phyloP scores from a whole-genome alignment of 1,139 yeast species.

The Debaryomyces fabryi region DNA sequence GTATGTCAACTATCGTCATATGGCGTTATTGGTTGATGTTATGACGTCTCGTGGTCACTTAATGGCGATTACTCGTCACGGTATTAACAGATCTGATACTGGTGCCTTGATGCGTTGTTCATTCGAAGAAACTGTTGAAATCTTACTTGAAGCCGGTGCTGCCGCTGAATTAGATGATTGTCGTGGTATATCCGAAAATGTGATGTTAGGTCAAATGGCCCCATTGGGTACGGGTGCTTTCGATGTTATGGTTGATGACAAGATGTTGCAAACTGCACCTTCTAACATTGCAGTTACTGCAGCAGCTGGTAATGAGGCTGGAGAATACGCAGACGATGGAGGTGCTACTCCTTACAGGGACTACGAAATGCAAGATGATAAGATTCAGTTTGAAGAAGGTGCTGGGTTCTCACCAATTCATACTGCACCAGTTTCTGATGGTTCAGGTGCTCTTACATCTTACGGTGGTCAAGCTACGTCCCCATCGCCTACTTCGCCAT shows the following conservation, averaged over 20 bases:
- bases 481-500: conserved; percentile 60
- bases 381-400: conserved; percentile 75
- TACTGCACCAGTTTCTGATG: conserved; percentile 81
- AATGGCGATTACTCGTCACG: conserved; percentile 99
- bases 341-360: conserved; percentile 94
- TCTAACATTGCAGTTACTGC: conserved; percentile 53
- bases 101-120: conserved; percentile 99
- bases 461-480: conserved; percentile 73
- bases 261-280: conserved; percentile 72
- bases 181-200: conserved; percentile 97
- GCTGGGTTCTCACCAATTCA: conserved; percentile 94
- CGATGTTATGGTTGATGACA: conserved; percentile 93
- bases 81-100: conserved; percentile 97
- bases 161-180: conserved; percentile 98
- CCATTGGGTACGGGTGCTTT: conserved; percentile 99
- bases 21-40: conserved; percentile 95
- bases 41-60: conserved; percentile 99
- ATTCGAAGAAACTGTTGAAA: conserved; percentile 98
- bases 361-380: conserved; percentile 76
- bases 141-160: conserved; percentile 96
- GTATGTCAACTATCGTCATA: conserved; percentile 96
- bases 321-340: conserved; percentile 60
- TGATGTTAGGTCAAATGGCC: conserved; percentile 97
- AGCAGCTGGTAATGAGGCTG: conserved; percentile 20
- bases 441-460: conserved; percentile 89